These are phyloP conservation scores for Penicillium crustosum DNA, from an alignment of 2,329 filamentous ascomycete genomes.

Conservation along the genomic window DNA sequence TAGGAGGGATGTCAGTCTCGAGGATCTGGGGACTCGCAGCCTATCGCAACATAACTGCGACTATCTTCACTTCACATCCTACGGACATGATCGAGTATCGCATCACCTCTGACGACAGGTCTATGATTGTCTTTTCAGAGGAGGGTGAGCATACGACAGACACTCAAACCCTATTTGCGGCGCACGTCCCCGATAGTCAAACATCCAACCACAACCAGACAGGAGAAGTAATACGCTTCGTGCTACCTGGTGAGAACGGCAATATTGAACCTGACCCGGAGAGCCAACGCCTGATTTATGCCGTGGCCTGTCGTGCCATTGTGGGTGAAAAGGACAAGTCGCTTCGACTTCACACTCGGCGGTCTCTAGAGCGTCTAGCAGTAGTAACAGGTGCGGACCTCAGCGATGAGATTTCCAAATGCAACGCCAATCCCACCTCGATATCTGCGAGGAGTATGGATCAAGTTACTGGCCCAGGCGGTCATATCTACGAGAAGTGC, in stretches of 20 bases:
- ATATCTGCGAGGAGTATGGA: slow-evolving; percentile 28
- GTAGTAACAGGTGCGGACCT: slow-evolving; percentile 31
- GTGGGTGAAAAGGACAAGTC: slow-evolving; percentile 26
- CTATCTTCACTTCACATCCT: slow-evolving; percentile 55
- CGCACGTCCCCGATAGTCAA: slow-evolving; percentile 16
- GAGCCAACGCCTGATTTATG: slow-evolving; percentile 37
- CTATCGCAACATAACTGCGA: slow-evolving; percentile 49
- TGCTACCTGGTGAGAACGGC: slow-evolving; percentile 25
- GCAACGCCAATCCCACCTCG: slow-evolving; percentile 12
- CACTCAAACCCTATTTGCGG: slow-evolving; percentile 14
- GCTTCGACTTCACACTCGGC: slow-evolving; percentile 27
- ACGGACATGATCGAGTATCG: slow-evolving; percentile 59
- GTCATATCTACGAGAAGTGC: slow-evolving; percentile 49
- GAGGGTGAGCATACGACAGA: slow-evolving; percentile 14
- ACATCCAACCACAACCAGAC: slow-evolving; percentile 19
- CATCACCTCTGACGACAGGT: slow-evolving; percentile 48
- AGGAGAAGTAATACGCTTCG: slow-evolving; percentile 29
- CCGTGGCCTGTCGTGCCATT: slow-evolving; percentile 39
- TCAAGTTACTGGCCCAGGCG: slow-evolving; percentile 23
- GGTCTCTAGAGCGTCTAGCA: slow-evolving; percentile 30
- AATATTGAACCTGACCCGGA: slow-evolving; percentile 19
- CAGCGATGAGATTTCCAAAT: slow-evolving; percentile 34
- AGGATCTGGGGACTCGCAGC: slow-evolving; percentile 57
- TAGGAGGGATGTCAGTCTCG: slow-evolving; percentile 51
- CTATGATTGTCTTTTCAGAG: slow-evolving; percentile 39